A percentile compares a stretch with the other conserved stretches of the same genome.
Conservation (phyloP, 257 asterid species). For the Rehmannia glutinosa region DNA sequence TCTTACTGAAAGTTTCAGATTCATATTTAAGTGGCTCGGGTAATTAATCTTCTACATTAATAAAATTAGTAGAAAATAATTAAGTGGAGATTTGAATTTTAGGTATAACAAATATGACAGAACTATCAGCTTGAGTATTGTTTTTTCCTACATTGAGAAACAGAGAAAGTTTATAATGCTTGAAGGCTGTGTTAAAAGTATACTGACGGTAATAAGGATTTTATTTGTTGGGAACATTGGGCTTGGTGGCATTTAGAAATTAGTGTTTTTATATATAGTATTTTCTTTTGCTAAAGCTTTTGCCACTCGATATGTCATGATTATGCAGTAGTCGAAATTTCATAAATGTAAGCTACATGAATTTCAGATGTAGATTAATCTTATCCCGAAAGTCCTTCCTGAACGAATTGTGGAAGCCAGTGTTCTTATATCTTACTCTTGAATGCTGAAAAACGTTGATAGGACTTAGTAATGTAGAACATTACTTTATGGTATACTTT, state of each 20-base stretch:
- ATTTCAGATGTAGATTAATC: too few species aligned
- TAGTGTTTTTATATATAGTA: neutral
- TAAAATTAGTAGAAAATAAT: neutral
- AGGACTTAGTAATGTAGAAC: too few species aligned
- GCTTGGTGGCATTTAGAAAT: neutral
- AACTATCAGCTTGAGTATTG: neutral
- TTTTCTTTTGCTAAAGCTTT: neutral
- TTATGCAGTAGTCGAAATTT: neutral
- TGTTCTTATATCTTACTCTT: too few species aligned
- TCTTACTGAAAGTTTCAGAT: slow-evolving; percentile 57
- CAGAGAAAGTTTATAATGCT: neutral
- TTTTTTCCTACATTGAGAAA: neutral
- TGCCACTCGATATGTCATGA: neutral
- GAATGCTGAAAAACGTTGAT: too few species aligned
- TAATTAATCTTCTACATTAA: neutral
- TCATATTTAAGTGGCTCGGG: slow-evolving; percentile 60
- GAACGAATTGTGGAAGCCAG: too few species aligned
- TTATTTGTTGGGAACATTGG: neutral
- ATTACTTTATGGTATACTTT: too few species aligned
- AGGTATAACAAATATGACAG: neutral
- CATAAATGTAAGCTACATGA: neutral
- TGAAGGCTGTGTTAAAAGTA: neutral
- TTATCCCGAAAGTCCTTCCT: too few species aligned
- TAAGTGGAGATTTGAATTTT: neutral
- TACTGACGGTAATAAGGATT: neutral